Percentiles rank a stretch among this genome's conserved stretches.
These are phyloP conservation scores for Candida methanosorbosa DNA, from an alignment of 805 yeast species.

Conservation along the genomic window DNA sequence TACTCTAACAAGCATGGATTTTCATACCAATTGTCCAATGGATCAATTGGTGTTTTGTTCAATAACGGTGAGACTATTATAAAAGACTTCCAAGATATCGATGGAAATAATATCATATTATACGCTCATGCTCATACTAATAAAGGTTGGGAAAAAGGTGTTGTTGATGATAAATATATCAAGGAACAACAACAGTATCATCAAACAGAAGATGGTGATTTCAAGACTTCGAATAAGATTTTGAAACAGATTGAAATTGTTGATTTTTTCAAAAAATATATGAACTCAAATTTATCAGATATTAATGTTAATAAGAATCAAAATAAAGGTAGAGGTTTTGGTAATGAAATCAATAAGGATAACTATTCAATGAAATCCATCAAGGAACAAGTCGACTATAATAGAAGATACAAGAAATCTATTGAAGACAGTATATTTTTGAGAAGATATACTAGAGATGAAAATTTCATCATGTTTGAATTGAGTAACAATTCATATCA, in stretches of 20 bases:
- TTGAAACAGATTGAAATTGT: conserved; percentile 73
- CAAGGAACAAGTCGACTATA: conserved; percentile 5
- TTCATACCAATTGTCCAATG: conserved; percentile 85
- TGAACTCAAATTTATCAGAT: conserved; percentile 83
- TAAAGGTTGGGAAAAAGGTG: conserved; percentile 49
- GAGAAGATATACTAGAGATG: conserved; percentile 73
- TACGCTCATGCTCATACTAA: too few species aligned
- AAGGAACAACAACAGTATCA: conserved; percentile 14
- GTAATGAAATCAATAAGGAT: background rate
- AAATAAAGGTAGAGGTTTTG: too few species aligned
- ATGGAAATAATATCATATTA: conserved; percentile 58
- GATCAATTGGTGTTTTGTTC: conserved; percentile 84
- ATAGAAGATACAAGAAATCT: conserved; percentile 14
- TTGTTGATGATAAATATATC: too few species aligned
- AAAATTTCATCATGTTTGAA: conserved; percentile 83
- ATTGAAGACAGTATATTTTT: conserved; percentile 65
- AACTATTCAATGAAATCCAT: background rate
- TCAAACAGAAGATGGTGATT: background rate
- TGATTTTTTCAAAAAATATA: conserved; percentile 81
- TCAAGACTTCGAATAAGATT: conserved; percentile 21
- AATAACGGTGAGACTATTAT: conserved; percentile 79
- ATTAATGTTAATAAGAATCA: conserved; percentile 55
- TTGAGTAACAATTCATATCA: conserved; percentile 88
- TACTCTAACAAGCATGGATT: conserved; percentile 94
- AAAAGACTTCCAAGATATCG: conserved; percentile 54